Evolutionary conservation across 2,329 filamentous ascomycete species (phyloP), one percentile per base, ranked within the genome.

Genomic region (Trichophyton simii): DNA sequence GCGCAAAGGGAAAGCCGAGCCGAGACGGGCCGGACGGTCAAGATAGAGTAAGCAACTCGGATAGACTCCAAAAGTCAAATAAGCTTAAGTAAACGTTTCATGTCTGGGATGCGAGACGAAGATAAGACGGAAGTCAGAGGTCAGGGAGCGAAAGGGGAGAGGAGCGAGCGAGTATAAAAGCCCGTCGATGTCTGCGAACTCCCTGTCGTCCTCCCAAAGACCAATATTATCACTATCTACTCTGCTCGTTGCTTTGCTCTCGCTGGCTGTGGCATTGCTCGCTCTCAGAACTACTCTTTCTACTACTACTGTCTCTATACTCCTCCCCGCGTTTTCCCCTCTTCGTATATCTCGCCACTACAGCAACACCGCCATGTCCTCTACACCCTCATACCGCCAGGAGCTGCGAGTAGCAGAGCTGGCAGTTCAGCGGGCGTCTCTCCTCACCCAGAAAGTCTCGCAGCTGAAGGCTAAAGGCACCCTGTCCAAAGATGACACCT

Each of bases 401-500:
- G 91, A 96, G 78, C 84, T 94, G 68, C 80, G 87, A 70, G 82
- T 95, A 61, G 91, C 91, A 64, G 86, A 92, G 72, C 84, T 96
- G 50, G 91, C 91, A 64, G 91, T 96, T 62, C 90, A 95, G 78
- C 85, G 91, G 66, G 91, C 88, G 28, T 79, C 84, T 22, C 79
- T 90, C 66, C 81, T 91, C 62, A 91, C 88, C 59, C 87, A 89
- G 74, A 83, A 83, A 64, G 88, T 91, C 71, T 89, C 88, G 79
- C 80, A 91, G 77, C 88, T 92, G 68, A 94, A 92, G 76, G 87
- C 90, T 69, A 97, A 97, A 78, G 92, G 92, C 68, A 96, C 94
- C 54, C 82, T 96, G 59, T 88, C 87, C 73, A 99, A 99, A 79
- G 87, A 89, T 75, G 94, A 99, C 80, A 90, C 89, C 72, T 96